Evolutionary conservation across 768 basidiomycete species (phyloP).

Genomic region (Daedaleopsis nitida): DNA sequence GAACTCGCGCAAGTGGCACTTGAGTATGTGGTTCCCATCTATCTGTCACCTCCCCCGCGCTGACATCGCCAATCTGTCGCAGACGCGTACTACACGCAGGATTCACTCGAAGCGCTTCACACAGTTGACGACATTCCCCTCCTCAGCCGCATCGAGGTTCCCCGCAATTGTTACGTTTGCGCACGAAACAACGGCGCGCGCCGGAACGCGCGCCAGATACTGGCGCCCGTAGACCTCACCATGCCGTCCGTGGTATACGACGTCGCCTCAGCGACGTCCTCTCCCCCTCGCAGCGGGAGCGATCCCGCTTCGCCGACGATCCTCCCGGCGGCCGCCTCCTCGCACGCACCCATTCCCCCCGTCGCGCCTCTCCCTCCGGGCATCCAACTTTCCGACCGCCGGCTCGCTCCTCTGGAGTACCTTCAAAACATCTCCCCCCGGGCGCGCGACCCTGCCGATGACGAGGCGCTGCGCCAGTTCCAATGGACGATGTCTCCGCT

Average conservation of each 20-base stretch:
- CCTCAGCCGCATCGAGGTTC: conserved; percentile 55
- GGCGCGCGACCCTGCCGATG: conserved; percentile 29
- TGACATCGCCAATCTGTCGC: conserved; percentile 1
- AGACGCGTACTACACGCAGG: conserved; percentile 81
- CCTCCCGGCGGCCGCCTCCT: conserved; percentile 1
- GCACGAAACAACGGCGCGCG: conserved; percentile 47
- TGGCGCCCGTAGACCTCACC: conserved; percentile 2
- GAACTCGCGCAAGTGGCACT: conserved; percentile 39
- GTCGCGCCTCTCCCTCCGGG: conserved; percentile 15
- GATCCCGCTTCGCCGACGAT: conserved; percentile 3
- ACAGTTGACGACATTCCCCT: conserved; percentile 62
- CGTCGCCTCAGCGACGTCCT: neutral
- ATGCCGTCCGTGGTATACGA: neutral
- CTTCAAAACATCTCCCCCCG: conserved; percentile 28
- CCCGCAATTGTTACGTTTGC: conserved; percentile 62
- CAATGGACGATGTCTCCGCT: conserved; percentile 7
- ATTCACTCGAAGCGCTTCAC: conserved; percentile 54
- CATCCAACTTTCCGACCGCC: conserved; percentile 11
- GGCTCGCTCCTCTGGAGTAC: conserved; percentile 31
- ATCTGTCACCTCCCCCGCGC: neutral
- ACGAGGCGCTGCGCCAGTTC: conserved; percentile 24
- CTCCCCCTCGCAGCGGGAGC: conserved; percentile 1
- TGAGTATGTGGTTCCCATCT: conserved; percentile 32
- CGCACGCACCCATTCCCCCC: conserved; percentile 2
- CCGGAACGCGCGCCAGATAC: neutral